Conservation (phyloP, 2,329 filamentous ascomycete genomes). For the Claviceps fusiformis region DNA sequence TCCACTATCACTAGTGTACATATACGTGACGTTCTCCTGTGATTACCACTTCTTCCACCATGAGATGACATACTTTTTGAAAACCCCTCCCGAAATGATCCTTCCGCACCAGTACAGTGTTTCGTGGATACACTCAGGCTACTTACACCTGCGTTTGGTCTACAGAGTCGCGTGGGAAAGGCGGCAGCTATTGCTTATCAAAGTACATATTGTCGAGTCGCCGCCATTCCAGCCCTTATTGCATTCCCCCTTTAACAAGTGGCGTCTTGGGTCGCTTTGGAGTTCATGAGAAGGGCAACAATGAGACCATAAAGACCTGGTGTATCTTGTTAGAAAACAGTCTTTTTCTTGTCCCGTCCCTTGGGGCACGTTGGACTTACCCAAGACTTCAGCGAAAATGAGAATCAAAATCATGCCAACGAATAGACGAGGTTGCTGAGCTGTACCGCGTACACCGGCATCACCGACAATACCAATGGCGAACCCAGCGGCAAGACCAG, state of each 20-base stretch:
- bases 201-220: conserved; percentile 24
- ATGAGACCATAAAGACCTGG: conserved; percentile 97
- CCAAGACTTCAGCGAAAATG: conserved; percentile 98
- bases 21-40: conserved; percentile 17
- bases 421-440: conserved; percentile 74
- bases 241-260: conserved; percentile 33
- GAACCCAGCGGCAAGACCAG: conserved; percentile 73
- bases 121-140: conserved; percentile 11
- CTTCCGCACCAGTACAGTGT: neutral
- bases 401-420: conserved; percentile 98
- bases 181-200: conserved; percentile 14
- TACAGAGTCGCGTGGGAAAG: conserved; percentile 10
- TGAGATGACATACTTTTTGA: conserved; percentile 1
- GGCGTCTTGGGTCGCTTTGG: conserved; percentile 58
- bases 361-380: conserved; percentile 36
- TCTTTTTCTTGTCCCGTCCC: neutral
- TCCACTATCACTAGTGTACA: conserved; percentile 39
- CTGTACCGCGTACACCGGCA: conserved; percentile 75
- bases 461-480: conserved; percentile 82
- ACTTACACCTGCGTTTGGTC: conserved; percentile 11
- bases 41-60: neutral
- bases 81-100: conserved; percentile 4
- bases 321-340: conserved; percentile 12
- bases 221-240: conserved; percentile 9
- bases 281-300: conserved; percentile 99